Evolutionary conservation across 2,329 filamentous ascomycete genomes (phyloP).

Genomic region (Ophiostoma australiae): DNA sequence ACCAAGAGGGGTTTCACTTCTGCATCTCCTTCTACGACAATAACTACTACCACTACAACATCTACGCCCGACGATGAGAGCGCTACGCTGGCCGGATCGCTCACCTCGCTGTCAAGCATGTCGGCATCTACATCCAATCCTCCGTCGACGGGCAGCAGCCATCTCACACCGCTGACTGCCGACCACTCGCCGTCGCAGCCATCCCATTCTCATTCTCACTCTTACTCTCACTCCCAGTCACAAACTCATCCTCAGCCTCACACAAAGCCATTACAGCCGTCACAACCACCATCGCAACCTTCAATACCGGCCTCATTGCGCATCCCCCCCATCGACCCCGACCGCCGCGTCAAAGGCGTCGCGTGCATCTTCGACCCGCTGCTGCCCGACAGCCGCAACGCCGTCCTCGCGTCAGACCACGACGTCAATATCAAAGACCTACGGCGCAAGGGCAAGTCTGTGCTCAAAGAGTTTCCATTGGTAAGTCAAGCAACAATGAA

Average conservation of each 20-base stretch:
- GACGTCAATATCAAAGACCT: slow-evolving; percentile 37
- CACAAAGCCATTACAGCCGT: background rate
- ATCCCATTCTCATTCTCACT: background rate
- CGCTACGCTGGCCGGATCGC: slow-evolving; percentile 15
- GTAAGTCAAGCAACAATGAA: slow-evolving; percentile 49
- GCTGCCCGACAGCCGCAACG: slow-evolving; percentile 32
- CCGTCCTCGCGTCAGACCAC: background rate
- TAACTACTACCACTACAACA: background rate
- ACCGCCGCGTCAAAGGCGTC: slow-evolving; percentile 25
- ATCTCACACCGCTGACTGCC: slow-evolving; percentile 49
- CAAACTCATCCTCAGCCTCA: background rate
- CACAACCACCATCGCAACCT: background rate
- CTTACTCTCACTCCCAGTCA: background rate
- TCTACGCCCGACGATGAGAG: slow-evolving; percentile 9
- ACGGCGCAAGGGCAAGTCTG: slow-evolving; percentile 55
- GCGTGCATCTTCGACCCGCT: slow-evolving; percentile 17
- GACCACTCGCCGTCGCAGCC: slow-evolving; percentile 49
- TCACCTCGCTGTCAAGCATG: slow-evolving; percentile 5
- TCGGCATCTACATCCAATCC: slow-evolving; percentile 24
- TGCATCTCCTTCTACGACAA: background rate
- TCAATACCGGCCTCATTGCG: slow-evolving; percentile 30
- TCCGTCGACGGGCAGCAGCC: slow-evolving; percentile 34
- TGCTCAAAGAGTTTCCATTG: slow-evolving; percentile 60
- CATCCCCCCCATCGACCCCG: slow-evolving; percentile 38
- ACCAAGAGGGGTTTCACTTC: background rate